Evolutionary conservation across 2,329 filamentous ascomycete genomes (phyloP).

Genomic region (Boeremia exigua): DNA sequence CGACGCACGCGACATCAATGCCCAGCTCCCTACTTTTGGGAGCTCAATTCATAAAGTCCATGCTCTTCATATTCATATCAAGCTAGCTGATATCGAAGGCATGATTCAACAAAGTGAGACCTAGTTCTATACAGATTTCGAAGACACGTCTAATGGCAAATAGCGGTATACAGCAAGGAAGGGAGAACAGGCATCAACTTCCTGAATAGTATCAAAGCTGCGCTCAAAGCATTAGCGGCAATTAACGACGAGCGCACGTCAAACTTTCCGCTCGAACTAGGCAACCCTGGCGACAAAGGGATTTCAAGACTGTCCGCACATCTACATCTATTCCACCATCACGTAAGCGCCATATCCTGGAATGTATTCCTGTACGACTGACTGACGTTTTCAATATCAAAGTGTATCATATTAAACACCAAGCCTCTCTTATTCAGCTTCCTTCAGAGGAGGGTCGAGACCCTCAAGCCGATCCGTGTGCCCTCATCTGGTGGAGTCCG

Average conservation of each 20-base stretch:
- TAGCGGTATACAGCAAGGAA: not conserved
- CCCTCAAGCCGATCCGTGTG: not conserved
- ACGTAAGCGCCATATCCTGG: not conserved
- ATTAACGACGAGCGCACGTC: not conserved
- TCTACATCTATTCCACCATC: slow-evolving; percentile 1
- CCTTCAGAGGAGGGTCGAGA: not conserved
- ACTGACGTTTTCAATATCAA: not conserved
- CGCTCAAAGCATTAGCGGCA: not conserved
- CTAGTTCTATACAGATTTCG: not conserved
- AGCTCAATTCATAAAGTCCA: not conserved
- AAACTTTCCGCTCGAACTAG: not conserved
- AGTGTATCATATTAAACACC: not conserved
- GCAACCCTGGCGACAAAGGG: not conserved
- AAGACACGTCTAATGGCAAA: not conserved
- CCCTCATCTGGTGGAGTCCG: not conserved
- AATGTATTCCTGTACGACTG: not conserved
- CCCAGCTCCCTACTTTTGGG: not conserved
- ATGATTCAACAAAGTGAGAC: slow-evolving; percentile 1
- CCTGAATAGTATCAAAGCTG: not conserved
- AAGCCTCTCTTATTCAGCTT: not conserved
- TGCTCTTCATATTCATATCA: slow-evolving; percentile 1
- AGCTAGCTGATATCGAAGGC: not conserved
- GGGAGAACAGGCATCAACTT: not conserved
- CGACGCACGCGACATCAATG: not conserved
- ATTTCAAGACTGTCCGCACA: not conserved